Conservation (phyloP, 192 early-diverging fungal genomes). For the Lobulomyces angularis region DNA sequence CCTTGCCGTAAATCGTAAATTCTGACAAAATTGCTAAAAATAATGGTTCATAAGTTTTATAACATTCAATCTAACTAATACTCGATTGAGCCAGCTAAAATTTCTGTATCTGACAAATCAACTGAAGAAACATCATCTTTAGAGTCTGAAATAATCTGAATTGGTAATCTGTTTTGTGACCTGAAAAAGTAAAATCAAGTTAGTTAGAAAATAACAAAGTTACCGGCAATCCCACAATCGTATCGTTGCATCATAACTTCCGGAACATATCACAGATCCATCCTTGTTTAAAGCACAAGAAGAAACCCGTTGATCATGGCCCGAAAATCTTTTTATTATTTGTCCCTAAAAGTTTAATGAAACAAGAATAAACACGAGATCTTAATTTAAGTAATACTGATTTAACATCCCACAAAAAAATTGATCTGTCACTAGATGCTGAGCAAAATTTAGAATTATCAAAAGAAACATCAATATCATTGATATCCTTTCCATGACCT, state of each 20-base stretch:
- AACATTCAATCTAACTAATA: neutral
- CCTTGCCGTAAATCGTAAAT: slow-evolving; percentile 80
- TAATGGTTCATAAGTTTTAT: slow-evolving; percentile 16
- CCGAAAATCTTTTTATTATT: slow-evolving; percentile 58
- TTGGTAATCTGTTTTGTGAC: slow-evolving; percentile 32
- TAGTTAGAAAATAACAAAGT: neutral
- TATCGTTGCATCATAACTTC: slow-evolving; percentile 65
- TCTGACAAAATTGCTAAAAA: slow-evolving; percentile 72
- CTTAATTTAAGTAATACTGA: no score
- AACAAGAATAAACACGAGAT: no score
- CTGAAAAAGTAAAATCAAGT: neutral
- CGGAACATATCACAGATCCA: slow-evolving; percentile 65
- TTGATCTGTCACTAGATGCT: slow-evolving; percentile 66
- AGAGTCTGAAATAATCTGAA: slow-evolving; percentile 72
- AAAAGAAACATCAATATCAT: slow-evolving; percentile 15
- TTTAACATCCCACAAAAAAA: slow-evolving; percentile 78
- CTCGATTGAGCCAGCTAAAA: slow-evolving; percentile 43
- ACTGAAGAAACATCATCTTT: slow-evolving; percentile 80
- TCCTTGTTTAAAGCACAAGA: slow-evolving; percentile 69
- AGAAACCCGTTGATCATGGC: slow-evolving; percentile 76
- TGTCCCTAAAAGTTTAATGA: no score
- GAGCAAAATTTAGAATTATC: slow-evolving; percentile 63
- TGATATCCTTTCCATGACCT: neutral
- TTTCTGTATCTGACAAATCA: slow-evolving; percentile 51
- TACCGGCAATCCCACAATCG: slow-evolving; percentile 69